phyloP scores from a whole-genome alignment of 2,329 filamentous ascomycete species.

The Pseudogymnoascus sp. region DNA sequence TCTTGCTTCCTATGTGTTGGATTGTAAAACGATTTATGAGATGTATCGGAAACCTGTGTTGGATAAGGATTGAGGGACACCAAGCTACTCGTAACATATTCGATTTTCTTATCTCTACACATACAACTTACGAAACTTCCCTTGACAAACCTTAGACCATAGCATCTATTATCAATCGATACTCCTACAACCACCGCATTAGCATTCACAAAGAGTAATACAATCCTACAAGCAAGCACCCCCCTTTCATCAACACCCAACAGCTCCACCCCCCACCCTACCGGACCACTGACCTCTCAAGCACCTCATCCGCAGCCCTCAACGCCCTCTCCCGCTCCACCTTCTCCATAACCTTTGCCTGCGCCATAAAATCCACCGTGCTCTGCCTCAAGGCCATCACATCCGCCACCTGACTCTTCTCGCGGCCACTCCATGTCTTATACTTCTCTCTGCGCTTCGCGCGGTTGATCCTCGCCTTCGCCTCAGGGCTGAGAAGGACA shows the following conservation, averaged over 20 bases:
- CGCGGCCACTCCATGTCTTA: constrained; percentile 24
- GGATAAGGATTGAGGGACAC: no score
- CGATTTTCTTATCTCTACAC: not conserved
- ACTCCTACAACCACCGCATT: not conserved
- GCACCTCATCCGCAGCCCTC: constrained; percentile 10
- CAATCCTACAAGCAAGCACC: not conserved
- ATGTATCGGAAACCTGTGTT: not conserved
- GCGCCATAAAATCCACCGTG: constrained; percentile 17
- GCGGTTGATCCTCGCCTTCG: not conserved
- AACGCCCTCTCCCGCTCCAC: constrained; percentile 17
- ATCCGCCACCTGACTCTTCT: constrained; percentile 13
- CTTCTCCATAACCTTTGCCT: constrained; percentile 17
- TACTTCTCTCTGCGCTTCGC: constrained; percentile 13
- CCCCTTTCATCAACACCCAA: not conserved
- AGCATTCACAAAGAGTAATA: not conserved
- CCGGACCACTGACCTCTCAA: not conserved
- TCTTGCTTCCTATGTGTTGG: not conserved
- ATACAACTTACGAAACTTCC: not conserved
- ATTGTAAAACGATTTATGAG: not conserved
- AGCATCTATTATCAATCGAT: not conserved
- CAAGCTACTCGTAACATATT: not conserved
- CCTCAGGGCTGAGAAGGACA: not conserved
- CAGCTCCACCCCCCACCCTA: not conserved
- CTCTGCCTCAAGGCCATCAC: constrained; percentile 16
- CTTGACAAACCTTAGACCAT: not conserved